These are phyloP conservation scores for Phytophthora chlamydospora DNA, from an alignment of 352 stramenopile species.

Conservation along the genomic window DNA sequence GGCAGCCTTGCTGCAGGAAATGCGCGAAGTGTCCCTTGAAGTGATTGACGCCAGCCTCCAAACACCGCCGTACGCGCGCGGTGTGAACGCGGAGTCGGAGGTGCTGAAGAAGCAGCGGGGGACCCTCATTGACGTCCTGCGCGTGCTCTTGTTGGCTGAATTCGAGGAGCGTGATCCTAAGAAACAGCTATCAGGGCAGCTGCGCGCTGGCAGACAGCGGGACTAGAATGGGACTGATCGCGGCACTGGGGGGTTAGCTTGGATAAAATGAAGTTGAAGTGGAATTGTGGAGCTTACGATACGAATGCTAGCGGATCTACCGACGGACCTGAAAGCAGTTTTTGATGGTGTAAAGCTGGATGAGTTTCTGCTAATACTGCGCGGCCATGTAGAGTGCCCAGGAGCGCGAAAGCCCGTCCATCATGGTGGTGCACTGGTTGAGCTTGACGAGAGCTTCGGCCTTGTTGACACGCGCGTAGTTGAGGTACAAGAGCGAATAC, in stretches of 20 bases:
- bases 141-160: constrained; percentile 49
- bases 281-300: too few species aligned
- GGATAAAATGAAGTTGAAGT: constrained; percentile 4
- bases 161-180: constrained; percentile 58
- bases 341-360: not conserved
- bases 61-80: constrained; percentile 33
- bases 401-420: constrained; percentile 80
- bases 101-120: constrained; percentile 20
- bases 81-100: constrained; percentile 12
- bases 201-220: constrained; percentile 25
- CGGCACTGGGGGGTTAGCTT: constrained; percentile 11
- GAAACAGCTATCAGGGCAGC: constrained; percentile 48
- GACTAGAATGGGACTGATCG: constrained; percentile 10
- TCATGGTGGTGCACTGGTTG: constrained; percentile 56
- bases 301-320: too few species aligned
- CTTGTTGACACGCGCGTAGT: constrained; percentile 71
- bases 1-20: constrained; percentile 55
- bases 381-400: constrained; percentile 81
- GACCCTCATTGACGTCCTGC: constrained; percentile 38
- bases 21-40: constrained; percentile 35
- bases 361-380: constrained; percentile 27
- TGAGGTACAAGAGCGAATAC: constrained; percentile 76
- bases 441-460: constrained; percentile 53
- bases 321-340: too few species aligned
- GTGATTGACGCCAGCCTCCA: constrained; percentile 51